Evolutionary conservation across 768 basidiomycete genomes (phyloP).

Genomic region (Mycena crocata): DNA sequence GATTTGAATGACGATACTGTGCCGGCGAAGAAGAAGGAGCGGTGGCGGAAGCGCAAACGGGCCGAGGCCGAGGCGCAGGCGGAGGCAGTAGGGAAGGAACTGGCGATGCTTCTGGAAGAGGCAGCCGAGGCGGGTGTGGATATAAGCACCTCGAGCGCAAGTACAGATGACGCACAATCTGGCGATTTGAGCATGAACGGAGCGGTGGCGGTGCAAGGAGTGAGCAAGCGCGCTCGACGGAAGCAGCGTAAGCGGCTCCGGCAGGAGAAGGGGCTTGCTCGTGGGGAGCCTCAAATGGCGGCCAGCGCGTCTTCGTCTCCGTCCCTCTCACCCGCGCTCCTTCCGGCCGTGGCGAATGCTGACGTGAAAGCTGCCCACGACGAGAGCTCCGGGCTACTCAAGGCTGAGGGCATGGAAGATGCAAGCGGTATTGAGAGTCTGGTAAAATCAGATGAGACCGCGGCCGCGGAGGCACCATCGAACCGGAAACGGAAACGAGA

Average conservation of each 20-base stretch:
- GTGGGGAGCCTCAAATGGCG: background rate
- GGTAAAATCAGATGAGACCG: background rate
- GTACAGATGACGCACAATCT: background rate
- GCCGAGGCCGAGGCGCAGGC: slow-evolving; percentile 17
- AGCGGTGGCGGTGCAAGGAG: background rate
- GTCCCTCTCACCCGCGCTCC: no score
- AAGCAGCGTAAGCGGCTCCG: slow-evolving; percentile 1
- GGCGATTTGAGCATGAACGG: background rate
- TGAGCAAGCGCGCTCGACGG: slow-evolving; percentile 16
- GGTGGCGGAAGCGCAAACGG: slow-evolving; percentile 34
- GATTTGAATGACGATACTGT: no score
- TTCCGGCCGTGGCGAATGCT: no score
- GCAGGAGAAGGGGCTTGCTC: background rate
- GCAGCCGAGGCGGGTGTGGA: background rate
- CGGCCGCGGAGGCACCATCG: background rate
- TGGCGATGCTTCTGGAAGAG: background rate
- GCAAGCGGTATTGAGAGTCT: background rate
- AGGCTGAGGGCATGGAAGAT: no score
- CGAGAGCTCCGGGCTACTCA: no score
- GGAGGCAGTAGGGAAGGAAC: slow-evolving; percentile 9
- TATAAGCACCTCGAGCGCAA: background rate
- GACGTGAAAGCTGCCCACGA: no score
- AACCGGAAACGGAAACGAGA: slow-evolving; percentile 6
- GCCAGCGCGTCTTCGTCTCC: no score
- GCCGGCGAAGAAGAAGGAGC: slow-evolving; percentile 9